These are phyloP conservation scores for Tubosaeta sp. DNA, from an alignment of 768 basidiomycete species.

Conservation along the genomic window DNA sequence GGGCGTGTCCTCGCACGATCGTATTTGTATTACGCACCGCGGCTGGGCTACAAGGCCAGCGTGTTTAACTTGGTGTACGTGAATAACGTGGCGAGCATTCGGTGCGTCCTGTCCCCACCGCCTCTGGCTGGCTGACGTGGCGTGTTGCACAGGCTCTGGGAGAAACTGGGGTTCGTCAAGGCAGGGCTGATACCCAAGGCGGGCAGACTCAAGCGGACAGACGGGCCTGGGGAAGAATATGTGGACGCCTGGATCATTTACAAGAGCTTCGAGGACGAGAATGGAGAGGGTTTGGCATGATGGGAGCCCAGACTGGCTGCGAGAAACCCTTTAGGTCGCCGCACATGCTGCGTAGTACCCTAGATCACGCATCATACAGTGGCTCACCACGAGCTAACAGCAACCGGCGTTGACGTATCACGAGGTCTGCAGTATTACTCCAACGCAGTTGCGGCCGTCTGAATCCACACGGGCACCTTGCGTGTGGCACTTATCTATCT, in stretches of 20 bases:
- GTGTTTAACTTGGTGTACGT: slow-evolving; percentile 92
- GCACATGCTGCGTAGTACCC: neutral
- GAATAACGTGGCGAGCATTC: slow-evolving; percentile 72
- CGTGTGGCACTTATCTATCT: slow-evolving; percentile 5
- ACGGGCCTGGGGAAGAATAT: slow-evolving; percentile 78
- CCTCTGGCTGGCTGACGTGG: neutral
- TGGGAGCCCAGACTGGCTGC: neutral
- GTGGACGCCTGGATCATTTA: slow-evolving; percentile 86
- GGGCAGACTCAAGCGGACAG: slow-evolving; percentile 62
- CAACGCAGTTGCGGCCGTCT: neutral
- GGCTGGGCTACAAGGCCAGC: slow-evolving; percentile 69
- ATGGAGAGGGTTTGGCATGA: neutral
- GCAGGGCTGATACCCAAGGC: slow-evolving; percentile 74
- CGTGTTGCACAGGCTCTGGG: slow-evolving; percentile 63
- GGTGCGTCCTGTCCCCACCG: slow-evolving; percentile 34
- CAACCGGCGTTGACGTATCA: neutral
- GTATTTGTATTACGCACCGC: slow-evolving; percentile 77
- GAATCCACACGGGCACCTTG: neutral
- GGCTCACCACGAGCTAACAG: neutral
- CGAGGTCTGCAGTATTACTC: neutral
- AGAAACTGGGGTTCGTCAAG: slow-evolving; percentile 71
- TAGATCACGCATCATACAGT: neutral
- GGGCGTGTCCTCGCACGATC: slow-evolving; percentile 72
- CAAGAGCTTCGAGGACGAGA: slow-evolving; percentile 58
- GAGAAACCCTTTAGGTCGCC: neutral